Conservation (phyloP, 2,329 filamentous ascomycete genomes). For the Pseudocercospora musae region DNA sequence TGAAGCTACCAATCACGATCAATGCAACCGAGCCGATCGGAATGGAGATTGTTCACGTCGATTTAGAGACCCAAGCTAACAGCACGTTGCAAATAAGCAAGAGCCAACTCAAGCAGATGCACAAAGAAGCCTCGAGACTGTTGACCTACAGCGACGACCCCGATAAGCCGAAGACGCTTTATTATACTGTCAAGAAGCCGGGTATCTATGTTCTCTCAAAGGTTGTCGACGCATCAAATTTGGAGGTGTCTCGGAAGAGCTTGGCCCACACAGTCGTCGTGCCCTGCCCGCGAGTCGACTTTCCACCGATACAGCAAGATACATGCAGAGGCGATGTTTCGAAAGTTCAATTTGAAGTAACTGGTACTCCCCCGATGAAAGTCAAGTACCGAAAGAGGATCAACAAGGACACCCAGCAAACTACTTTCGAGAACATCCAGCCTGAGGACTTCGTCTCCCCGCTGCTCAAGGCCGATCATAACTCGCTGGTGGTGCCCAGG, state of each 20-base stretch:
- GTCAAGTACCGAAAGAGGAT: conserved; percentile 88
- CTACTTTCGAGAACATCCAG: conserved; percentile 89
- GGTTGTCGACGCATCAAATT: conserved; percentile 88
- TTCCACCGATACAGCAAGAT: conserved; percentile 62
- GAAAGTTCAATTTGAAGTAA: conserved; percentile 75
- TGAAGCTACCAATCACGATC: conserved; percentile 78
- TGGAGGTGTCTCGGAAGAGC: conserved; percentile 56
- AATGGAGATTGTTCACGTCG: conserved; percentile 83
- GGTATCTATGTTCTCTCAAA: conserved; percentile 82
- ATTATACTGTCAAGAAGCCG: conserved; percentile 75
- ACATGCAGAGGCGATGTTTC: conserved; percentile 87
- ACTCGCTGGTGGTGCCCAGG: conserved; percentile 54
- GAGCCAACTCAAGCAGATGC: conserved; percentile 71
- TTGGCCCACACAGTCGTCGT: conserved; percentile 88
- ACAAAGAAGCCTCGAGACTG: conserved; percentile 64
- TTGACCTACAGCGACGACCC: conserved; percentile 45
- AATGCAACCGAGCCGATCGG: conserved; percentile 88
- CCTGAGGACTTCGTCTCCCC: conserved; percentile 82
- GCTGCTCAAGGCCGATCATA: conserved; percentile 55
- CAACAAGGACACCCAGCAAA: conserved; percentile 77
- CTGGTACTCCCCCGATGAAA: conserved; percentile 85
- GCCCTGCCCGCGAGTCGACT: conserved; percentile 73
- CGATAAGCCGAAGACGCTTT: conserved; percentile 49
- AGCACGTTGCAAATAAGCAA: conserved; percentile 74
- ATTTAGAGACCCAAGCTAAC: conserved; percentile 74